These are phyloP conservation scores for Strobilomyces confusus DNA, from an alignment of 768 basidiomycete species.

Conservation along the genomic window DNA sequence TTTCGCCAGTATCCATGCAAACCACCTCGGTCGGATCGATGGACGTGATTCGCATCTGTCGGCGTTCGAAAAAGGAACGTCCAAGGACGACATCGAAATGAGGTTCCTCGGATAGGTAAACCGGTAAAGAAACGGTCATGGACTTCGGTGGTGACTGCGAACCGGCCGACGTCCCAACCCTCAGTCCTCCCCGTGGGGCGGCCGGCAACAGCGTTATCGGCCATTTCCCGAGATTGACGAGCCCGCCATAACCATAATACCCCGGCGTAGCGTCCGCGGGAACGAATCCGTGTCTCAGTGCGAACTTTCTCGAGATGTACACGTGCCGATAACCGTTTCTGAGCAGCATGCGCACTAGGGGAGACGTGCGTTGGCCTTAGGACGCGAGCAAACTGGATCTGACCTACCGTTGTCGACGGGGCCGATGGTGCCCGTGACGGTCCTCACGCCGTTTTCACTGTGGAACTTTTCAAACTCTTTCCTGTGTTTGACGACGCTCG, in stretches of 20 bases:
- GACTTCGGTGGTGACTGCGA: constrained; percentile 19
- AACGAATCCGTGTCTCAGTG: constrained; percentile 82
- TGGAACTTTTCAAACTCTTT: constrained; percentile 85
- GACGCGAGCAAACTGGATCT: constrained; percentile 15
- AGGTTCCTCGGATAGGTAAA: constrained; percentile 90
- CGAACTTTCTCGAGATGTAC: constrained; percentile 94
- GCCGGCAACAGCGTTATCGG: constrained; percentile 65
- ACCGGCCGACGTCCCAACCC: neutral
- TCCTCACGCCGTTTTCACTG: constrained; percentile 87
- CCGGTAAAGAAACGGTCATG: constrained; percentile 48
- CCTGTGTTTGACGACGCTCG: constrained; percentile 59
- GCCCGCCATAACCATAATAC: constrained; percentile 88
- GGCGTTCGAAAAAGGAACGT: constrained; percentile 75
- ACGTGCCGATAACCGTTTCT: constrained; percentile 91
- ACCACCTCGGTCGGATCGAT: constrained; percentile 87
- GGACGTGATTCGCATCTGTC: constrained; percentile 77
- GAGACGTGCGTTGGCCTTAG: neutral
- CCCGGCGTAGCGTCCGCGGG: constrained; percentile 85
- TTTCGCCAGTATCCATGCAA: constrained; percentile 90
- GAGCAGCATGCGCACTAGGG: constrained; percentile 84
- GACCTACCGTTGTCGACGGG: constrained; percentile 78
- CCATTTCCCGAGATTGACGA: constrained; percentile 82
- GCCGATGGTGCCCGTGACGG: constrained; percentile 86
- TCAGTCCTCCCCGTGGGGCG: neutral
- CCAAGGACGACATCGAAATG: constrained; percentile 96